phyloP scores from a whole-genome alignment of 2,329 filamentous ascomycete genomes.

The Pyrenophora seminiperda region DNA sequence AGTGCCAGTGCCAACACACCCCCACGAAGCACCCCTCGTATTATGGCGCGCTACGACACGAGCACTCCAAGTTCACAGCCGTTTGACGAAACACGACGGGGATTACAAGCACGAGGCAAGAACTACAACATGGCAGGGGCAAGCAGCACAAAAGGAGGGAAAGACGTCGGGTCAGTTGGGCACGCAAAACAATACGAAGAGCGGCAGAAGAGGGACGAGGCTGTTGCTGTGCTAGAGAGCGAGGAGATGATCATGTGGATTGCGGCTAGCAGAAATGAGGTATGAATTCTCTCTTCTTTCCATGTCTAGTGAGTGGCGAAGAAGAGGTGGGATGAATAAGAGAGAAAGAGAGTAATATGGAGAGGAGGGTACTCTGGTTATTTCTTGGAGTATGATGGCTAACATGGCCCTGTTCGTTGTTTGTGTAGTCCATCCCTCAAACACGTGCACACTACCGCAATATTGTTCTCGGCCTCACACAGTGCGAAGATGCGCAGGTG shows the following conservation, averaged over 20 bases:
- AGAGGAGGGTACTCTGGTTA: too few species aligned
- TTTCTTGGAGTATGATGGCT: background rate
- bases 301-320: too few species aligned
- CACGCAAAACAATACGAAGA: slow-evolving; percentile 30
- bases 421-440: slow-evolving; percentile 32
- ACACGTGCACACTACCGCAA: slow-evolving; percentile 41
- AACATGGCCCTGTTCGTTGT: background rate
- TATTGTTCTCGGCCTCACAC: slow-evolving; percentile 22
- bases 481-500: background rate
- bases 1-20: background rate
- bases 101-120: slow-evolving; percentile 33
- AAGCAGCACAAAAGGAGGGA: background rate
- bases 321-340: too few species aligned
- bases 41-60: background rate
- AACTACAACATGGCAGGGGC: background rate
- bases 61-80: too few species aligned
- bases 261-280: slow-evolving; percentile 41
- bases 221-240: slow-evolving; percentile 41
- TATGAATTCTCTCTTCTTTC: slow-evolving; percentile 18
- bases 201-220: slow-evolving; percentile 36
- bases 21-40: slow-evolving; percentile 7
- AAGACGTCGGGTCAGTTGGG: background rate
- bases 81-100: slow-evolving; percentile 26
- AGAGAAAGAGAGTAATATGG: too few species aligned
- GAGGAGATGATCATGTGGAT: slow-evolving; percentile 48